phyloP scores from a whole-genome alignment of 345 rosid species.

The Lenwebbia sp. region DNA sequence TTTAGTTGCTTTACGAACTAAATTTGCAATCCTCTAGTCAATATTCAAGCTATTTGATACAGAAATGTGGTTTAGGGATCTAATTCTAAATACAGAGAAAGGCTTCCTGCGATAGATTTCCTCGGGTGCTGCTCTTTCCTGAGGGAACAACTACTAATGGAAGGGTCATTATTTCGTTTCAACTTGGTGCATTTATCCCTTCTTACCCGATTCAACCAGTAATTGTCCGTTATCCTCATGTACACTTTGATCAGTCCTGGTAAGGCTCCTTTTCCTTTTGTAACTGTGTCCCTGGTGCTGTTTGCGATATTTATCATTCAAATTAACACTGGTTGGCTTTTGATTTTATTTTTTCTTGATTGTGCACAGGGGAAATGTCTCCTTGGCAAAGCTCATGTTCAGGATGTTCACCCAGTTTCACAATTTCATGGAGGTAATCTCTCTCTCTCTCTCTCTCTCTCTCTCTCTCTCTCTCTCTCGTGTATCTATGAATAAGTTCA shows the following conservation, averaged over 20 bases:
- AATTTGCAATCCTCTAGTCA: constrained; percentile 37
- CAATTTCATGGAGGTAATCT: constrained; percentile 89
- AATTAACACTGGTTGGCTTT: background rate
- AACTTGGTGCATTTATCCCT: constrained; percentile 96
- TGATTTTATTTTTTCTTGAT: constrained; percentile 5
- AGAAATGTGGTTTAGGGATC: constrained; percentile 87
- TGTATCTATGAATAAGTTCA: background rate
- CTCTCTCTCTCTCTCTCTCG: background rate
- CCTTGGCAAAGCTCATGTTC: constrained; percentile 78
- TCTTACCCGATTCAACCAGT: constrained; percentile 82
- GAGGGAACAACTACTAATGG: constrained; percentile 99
- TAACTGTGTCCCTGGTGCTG: background rate
- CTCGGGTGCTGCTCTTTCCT: constrained; percentile 82
- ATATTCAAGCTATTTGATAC: constrained; percentile 84
- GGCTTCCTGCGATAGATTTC: constrained; percentile 73
- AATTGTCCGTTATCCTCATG: constrained; percentile 85
- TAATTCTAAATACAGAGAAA: constrained; percentile 82
- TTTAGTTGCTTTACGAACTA: background rate
- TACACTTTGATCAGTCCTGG: constrained; percentile 99
- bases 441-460: background rate
- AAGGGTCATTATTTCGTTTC: constrained; percentile 68
- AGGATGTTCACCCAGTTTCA: constrained; percentile 99
- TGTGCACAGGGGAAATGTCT: constrained; percentile 51
- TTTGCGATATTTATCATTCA: background rate
- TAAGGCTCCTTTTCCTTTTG: constrained; percentile 15